phyloP scores from a whole-genome alignment of 306 rosid species.

The Rosa chinensis region DNA sequence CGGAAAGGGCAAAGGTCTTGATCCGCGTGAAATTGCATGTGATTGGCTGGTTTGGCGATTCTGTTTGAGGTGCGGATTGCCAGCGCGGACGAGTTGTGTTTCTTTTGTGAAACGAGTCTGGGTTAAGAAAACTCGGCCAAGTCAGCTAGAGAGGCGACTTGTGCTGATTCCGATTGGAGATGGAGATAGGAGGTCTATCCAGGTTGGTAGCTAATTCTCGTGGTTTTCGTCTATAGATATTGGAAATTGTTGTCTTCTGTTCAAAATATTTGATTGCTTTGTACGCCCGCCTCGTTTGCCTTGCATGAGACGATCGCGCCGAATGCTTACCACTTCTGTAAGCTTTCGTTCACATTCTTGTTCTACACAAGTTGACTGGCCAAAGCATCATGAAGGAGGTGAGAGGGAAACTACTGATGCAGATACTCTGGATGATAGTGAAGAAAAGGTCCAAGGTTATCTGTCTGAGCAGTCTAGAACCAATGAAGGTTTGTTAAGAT shows the following conservation, averaged over 20 bases:
- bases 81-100: constrained; percentile 54
- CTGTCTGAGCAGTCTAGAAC: constrained; percentile 30
- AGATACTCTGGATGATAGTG: constrained; percentile 27
- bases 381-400: constrained; percentile 15
- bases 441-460: constrained; percentile 29
- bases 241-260: not conserved
- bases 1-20: not conserved
- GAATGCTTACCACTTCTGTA: constrained; percentile 86
- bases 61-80: constrained; percentile 19
- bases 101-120: constrained; percentile 17
- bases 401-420: constrained; percentile 28
- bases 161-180: constrained; percentile 35
- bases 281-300: not conserved
- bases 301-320: constrained; percentile 71
- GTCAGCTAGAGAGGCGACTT: not conserved
- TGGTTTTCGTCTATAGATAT: not conserved
- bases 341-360: constrained; percentile 56
- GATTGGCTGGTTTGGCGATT: constrained; percentile 16
- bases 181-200: constrained; percentile 72
- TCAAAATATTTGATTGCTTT: not conserved
- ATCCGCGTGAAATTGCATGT: constrained; percentile 19
- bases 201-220: constrained; percentile 45
- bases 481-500: constrained; percentile 51
- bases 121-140: not conserved
- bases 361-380: constrained; percentile 29